phyloP scores from a whole-genome alignment of 2,329 filamentous ascomycete genomes.

The Curvularia verruculosa region DNA sequence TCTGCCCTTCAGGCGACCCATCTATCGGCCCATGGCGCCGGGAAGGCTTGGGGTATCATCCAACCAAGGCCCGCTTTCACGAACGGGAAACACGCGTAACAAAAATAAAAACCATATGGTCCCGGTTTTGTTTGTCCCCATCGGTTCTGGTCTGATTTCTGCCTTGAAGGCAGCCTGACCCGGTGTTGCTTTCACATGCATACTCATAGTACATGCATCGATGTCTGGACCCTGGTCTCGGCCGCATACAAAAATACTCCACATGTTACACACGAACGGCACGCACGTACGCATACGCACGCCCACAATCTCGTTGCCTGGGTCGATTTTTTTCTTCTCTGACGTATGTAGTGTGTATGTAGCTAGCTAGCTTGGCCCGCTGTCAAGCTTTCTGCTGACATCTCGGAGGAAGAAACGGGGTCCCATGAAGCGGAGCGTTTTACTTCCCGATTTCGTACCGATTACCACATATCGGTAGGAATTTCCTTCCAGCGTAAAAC shows the following conservation, averaged over 20 bases:
- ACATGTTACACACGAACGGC: no score
- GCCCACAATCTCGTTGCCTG: not conserved
- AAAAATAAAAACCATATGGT: not conserved
- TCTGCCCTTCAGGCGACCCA: not conserved
- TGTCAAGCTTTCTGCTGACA: not conserved
- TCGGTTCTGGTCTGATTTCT: slow-evolving; percentile 1
- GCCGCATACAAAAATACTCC: no score
- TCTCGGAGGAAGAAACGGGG: not conserved
- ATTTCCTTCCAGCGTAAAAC: no score
- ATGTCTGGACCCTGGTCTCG: not conserved
- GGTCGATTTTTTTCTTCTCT: no score
- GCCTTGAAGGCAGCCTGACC: slow-evolving; percentile 17
- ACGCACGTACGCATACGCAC: not conserved
- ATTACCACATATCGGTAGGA: no score
- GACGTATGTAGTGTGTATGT: not conserved
- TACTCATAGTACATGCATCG: not conserved
- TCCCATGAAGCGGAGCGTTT: not conserved
- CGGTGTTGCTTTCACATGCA: slow-evolving; percentile 3
- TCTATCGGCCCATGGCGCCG: not conserved
- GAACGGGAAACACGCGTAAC: not conserved
- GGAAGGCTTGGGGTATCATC: not conserved
- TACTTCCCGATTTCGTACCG: no score
- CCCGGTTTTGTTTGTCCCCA: not conserved
- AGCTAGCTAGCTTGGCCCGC: not conserved
- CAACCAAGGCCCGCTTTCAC: not conserved